Conservation (phyloP, 2,329 filamentous ascomycete genomes). For the Trichoderma brevicompactum region DNA sequence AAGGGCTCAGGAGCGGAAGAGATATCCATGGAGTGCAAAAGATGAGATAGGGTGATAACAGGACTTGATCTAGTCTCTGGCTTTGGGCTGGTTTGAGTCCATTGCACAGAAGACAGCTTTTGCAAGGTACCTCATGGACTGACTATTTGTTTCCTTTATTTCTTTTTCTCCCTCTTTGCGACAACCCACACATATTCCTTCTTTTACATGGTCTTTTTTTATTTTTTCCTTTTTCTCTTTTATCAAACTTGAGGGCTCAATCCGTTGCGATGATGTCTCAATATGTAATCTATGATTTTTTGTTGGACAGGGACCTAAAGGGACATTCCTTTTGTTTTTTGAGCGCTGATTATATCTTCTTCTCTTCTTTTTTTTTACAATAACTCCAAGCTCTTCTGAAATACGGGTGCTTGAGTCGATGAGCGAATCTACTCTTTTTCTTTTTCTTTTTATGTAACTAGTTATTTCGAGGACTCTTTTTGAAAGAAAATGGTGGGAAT, state of each 20-base stretch:
- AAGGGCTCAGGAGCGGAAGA: neutral
- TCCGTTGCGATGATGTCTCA: constrained; percentile 8
- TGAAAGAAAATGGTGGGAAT: neutral
- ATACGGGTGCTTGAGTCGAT: neutral
- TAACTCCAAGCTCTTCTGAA: neutral
- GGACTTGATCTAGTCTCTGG: constrained; percentile 20
- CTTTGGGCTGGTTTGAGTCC: neutral
- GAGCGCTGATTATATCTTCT: constrained; percentile 8
- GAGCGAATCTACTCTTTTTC: constrained; percentile 3
- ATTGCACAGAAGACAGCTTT: neutral
- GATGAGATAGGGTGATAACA: constrained; percentile 16
- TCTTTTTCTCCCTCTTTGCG: neutral
- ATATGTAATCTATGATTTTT: constrained; percentile 18
- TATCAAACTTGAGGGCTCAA: neutral
- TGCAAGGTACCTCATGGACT: neutral
- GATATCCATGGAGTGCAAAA: constrained; percentile 5
- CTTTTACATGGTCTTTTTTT: constrained; percentile 3
- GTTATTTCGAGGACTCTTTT: neutral
- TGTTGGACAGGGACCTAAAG: neutral
- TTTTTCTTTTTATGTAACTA: neutral
- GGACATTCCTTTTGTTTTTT: constrained; percentile 3
- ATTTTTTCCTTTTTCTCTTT: neutral
- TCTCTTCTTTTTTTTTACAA: neutral
- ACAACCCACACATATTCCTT: constrained; percentile 6
- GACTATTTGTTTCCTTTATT: neutral